Conservation (phyloP, 495 filamentous ascomycete species). For the Trichoderma orchidacearum region DNA sequence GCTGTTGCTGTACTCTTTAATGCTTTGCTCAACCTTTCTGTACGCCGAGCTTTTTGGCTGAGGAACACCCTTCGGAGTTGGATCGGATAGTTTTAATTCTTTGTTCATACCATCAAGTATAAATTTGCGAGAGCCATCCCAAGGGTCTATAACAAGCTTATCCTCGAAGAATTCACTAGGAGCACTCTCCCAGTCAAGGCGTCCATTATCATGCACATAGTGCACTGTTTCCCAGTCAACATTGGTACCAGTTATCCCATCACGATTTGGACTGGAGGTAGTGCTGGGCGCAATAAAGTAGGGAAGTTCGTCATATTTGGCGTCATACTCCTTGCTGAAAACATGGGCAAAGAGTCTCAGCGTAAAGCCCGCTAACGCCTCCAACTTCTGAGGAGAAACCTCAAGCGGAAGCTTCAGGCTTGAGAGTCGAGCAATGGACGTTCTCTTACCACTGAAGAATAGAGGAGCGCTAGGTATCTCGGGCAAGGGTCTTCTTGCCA, state of each 20-base stretch:
- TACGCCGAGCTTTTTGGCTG: conserved; percentile 11
- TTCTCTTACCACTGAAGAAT: conserved; percentile 47
- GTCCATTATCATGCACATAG: conserved; percentile 32
- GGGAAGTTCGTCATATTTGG: conserved; percentile 47
- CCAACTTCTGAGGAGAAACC: conserved; percentile 25
- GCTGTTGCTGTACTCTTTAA: conserved; percentile 30
- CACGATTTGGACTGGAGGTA: conserved; percentile 8
- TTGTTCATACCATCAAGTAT: conserved; percentile 28
- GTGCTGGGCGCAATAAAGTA: conserved; percentile 74
- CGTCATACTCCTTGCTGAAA: conserved; percentile 74
- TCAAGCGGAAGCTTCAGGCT: conserved; percentile 21
- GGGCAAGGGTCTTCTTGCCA: conserved; percentile 56
- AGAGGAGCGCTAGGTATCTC: conserved; percentile 54
- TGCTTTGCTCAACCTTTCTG: conserved; percentile 14
- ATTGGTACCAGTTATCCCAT: conserved; percentile 10
- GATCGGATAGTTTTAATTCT: conserved; percentile 29
- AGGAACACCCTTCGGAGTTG: conserved; percentile 20
- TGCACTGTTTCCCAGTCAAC: conserved; percentile 56
- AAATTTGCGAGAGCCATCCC: conserved; percentile 56
- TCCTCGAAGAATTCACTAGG: conserved; percentile 43
- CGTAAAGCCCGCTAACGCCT: conserved; percentile 52
- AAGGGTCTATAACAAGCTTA: conserved; percentile 60
- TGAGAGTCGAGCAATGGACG: conserved; percentile 40
- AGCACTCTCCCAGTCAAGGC: conserved; percentile 38
- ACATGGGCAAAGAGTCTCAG: conserved; percentile 68